phyloP scores from a whole-genome alignment of 1,284 basidiomycete species.

The Cutaneotrichosporon spelunceum region DNA sequence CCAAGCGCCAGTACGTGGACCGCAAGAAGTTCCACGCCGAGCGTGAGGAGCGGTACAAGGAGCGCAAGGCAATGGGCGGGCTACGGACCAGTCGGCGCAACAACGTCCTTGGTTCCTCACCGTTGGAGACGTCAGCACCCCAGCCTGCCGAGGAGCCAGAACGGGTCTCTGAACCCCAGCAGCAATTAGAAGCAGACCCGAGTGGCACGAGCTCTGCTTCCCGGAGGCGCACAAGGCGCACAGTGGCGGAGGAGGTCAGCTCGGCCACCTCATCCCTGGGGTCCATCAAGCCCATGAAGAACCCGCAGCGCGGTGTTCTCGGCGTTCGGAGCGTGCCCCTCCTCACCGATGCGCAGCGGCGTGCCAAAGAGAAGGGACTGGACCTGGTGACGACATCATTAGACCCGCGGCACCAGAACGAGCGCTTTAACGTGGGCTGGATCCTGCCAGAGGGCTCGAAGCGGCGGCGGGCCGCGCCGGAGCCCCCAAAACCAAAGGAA shows the following conservation, averaged over 20 bases:
- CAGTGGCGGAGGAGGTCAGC: background rate
- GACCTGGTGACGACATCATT: constrained; percentile 62
- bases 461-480: constrained; percentile 29
- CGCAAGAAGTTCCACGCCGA: constrained; percentile 25
- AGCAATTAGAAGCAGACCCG: background rate
- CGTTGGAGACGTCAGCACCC: background rate
- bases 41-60: constrained; percentile 24
- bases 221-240: background rate
- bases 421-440: constrained; percentile 82
- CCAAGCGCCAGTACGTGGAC: constrained; percentile 36
- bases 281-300: constrained; percentile 11
- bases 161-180: background rate
- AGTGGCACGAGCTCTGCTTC: background rate
- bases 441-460: constrained; percentile 72
- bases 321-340: constrained; percentile 36
- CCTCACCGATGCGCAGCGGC: constrained; percentile 50
- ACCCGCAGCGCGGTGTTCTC: constrained; percentile 40
- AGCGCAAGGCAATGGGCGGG: constrained; percentile 14
- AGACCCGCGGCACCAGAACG: constrained; percentile 70
- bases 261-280: constrained; percentile 12
- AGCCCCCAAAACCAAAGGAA: background rate
- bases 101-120: background rate
- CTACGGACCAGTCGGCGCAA: constrained; percentile 4
- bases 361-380: constrained; percentile 38
- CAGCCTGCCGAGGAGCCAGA: background rate